Evolutionary conservation across 306 rosid genomes (phyloP), one percentile per base, ranked within the genome.

Genomic region (Hippophae rhamnoides): DNA sequence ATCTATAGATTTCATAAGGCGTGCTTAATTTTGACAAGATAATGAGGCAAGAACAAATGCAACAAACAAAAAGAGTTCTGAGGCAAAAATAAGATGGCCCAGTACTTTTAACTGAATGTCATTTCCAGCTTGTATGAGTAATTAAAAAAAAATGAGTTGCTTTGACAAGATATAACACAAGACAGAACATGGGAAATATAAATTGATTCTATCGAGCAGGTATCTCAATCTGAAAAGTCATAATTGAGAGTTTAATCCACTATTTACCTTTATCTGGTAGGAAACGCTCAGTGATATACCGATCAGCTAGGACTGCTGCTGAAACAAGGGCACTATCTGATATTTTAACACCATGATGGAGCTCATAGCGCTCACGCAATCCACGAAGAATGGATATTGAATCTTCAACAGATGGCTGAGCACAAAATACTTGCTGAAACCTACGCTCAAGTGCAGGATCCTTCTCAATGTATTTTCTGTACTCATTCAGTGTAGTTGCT

Each of bases 391-490:
- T 93, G 47, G 97, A 88, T 76, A 88, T 85, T 27, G 95, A 76
- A 68, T 88, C 95, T 80, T 82, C 94, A 9, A 93, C 97, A 13
- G 94, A 88, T 67, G 99, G 96, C 68, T 93, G 97, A 47, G 71
- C 77, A 75, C 97, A 93, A 67, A 82, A 88, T 13, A 93, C 99
- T 70, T 93, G 97, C 61, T 93, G 99, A 74, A 88, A 93, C 73
- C 99, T 80, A 67, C 95, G 96, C 63, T 88, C 95, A 50, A 93
- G 99, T 31, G 96, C 97, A 63, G 99, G 84, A 77, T 93, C 99
- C 85, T 86, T 93, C 78, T 93, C 99, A 48, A 93, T 77, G 71
- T 93, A 93, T 64, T 88, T 86, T 75, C 99, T 82, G 44, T 84
- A 93, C 67, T 93, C 99, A 59, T 88, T 93, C 72, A 86, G 68